Evolutionary conservation across 202 grass and related monocot genomes (phyloP).

Genomic region (Zizania palustris): DNA sequence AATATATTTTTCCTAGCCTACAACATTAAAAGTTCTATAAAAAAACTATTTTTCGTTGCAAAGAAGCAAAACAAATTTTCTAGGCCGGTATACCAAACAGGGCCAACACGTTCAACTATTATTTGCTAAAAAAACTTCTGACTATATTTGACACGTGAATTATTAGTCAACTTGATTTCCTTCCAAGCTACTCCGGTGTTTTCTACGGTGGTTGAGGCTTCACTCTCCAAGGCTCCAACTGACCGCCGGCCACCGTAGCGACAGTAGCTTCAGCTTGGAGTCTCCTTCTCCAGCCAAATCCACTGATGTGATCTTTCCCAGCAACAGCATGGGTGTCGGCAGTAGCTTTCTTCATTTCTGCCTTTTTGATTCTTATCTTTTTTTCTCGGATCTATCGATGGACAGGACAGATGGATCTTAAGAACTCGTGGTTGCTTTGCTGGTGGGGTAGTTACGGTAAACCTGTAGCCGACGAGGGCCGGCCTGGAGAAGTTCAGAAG

Average conservation of each 20-base stretch:
- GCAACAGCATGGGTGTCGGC: background rate
- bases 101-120: background rate
- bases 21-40: too few relatives aligned
- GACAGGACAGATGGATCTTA: too few relatives aligned
- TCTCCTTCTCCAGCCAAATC: too few relatives aligned
- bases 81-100: too few relatives aligned
- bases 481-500: too few relatives aligned
- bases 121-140: background rate
- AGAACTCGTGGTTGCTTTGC: too few relatives aligned
- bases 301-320: background rate
- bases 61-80: too few relatives aligned
- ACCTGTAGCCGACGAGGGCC: too few relatives aligned
- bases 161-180: background rate
- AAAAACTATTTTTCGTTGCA: too few relatives aligned
- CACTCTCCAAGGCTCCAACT: background rate
- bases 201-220: slow-evolving; percentile 17
- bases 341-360: background rate
- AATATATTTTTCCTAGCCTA: too few relatives aligned
- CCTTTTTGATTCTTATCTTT: background rate
- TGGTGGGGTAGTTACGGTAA: too few relatives aligned
- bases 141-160: background rate
- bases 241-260: background rate
- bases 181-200: slow-evolving; percentile 14
- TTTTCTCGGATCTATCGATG: background rate
- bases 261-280: too few relatives aligned